These are phyloP conservation scores for Mycena polygramma DNA, from an alignment of 768 basidiomycete species.

Conservation along the genomic window DNA sequence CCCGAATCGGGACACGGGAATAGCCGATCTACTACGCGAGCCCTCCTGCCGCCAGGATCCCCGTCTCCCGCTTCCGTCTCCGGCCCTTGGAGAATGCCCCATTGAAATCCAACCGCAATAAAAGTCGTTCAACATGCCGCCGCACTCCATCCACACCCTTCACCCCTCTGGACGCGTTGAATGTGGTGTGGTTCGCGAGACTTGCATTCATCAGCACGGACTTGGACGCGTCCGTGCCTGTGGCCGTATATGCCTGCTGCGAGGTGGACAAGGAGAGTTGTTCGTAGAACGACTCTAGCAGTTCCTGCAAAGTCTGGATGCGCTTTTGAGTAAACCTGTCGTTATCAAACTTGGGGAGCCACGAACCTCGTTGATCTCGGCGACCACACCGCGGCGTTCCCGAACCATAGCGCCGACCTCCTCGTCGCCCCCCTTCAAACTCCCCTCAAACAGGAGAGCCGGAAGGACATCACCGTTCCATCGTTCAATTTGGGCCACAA, in stretches of 20 bases:
- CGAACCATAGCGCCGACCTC: conserved; percentile 80
- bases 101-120: conserved; percentile 89
- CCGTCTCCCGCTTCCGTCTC: conserved; percentile 45
- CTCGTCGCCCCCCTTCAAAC: conserved; percentile 68
- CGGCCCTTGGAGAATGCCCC: conserved; percentile 74
- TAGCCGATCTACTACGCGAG: conserved; percentile 41
- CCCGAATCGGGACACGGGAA: not conserved
- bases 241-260: conserved; percentile 74
- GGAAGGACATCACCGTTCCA: conserved; percentile 95
- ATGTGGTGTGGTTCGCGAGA: conserved; percentile 66
- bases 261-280: conserved; percentile 82
- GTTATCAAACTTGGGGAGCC: not conserved
- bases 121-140: conserved; percentile 84
- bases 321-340: not conserved
- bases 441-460: conserved; percentile 85
- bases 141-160: conserved; percentile 72
- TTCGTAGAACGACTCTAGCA: conserved; percentile 84
- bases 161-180: conserved; percentile 63
- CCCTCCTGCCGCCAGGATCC: conserved; percentile 61
- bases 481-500: conserved; percentile 89
- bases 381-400: conserved; percentile 76
- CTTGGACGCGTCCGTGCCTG: conserved; percentile 75
- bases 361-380: conserved; percentile 83
- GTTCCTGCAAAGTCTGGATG: conserved; percentile 71
- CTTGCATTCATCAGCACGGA: conserved; percentile 74